Base-by-base conservation (phyloP, 2,329 filamentous ascomycete genomes). In the Cladobotryum mycophilum region DNA sequence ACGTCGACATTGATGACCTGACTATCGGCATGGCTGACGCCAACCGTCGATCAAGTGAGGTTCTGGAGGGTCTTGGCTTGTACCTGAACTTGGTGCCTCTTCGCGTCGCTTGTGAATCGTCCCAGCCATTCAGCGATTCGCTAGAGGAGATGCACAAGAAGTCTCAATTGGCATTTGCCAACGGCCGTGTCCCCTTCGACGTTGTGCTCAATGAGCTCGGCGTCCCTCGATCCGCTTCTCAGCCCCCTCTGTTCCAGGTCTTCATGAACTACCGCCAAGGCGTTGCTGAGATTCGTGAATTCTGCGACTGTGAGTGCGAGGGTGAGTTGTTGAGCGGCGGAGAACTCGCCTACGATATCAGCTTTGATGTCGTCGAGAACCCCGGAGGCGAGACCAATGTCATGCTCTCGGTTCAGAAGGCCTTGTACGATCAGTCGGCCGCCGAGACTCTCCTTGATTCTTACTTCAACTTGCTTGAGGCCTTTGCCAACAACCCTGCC, bases 231-330 rank as follows among this genome's bases (percentile, higher is more conserved):
- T 71, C 73, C 0, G 49, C 67, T 0, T 52, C 62, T 0, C 56
- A 71, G 45, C 70, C 54, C 33, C 77, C 78, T 0, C 36, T 81
- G 1, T 80, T 79, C 63, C 78, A 81, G 56, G 67, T 61, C 1
- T 62, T 66, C 41, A 20, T 70, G 38, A 56, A 70, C 52, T 70
- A 69, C 44, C 61, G 61, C 12, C 56, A 59, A 11, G 60, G 57
- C 14, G 48, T 54, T n/a, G 50, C 53, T 7, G 58, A 64, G 45
- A 55, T 53, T 38, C 53, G 47, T 17, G 17, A 15, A 18, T 59
- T 53, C 30, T 49, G 53, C 40, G 53, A 61, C 33, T 55, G 51
- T 37, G 42, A 60, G 33, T 43, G 61, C 33, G 53, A 61, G 20
- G 35, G 56, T 18, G 17, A 54, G 41, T 20, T 58, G 13, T 50